These are phyloP conservation scores for Leccinum boreale DNA, from an alignment of 768 basidiomycete genomes.

Conservation along the genomic window DNA sequence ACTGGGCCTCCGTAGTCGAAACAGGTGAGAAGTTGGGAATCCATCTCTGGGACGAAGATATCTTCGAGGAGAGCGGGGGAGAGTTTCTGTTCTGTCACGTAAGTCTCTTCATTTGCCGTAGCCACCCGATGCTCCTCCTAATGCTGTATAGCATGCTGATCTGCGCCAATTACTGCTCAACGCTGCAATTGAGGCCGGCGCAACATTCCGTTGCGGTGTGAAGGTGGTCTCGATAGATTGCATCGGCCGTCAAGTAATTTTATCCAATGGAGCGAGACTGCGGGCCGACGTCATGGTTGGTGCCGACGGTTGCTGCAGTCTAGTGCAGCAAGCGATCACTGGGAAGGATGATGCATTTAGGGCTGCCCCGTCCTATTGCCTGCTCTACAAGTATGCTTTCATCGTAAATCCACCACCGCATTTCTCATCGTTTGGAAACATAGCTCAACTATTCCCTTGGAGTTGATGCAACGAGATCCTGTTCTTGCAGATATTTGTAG, in stretches of 20 bases:
- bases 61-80: slow-evolving; percentile 47
- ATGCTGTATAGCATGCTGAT: slow-evolving; percentile 45
- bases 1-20: slow-evolving; percentile 33
- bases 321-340: slow-evolving; percentile 35
- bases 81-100: slow-evolving; percentile 50
- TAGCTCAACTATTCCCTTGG: slow-evolving; percentile 41
- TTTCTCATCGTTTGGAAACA: neutral
- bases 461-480: slow-evolving; percentile 39
- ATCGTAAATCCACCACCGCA: neutral
- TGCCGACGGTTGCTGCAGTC: slow-evolving; percentile 54
- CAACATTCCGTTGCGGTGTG: slow-evolving; percentile 40
- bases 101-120: slow-evolving; percentile 14
- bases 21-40: slow-evolving; percentile 43
- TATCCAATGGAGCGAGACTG: slow-evolving; percentile 42
- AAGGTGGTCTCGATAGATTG: slow-evolving; percentile 36
- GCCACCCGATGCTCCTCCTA: neutral
- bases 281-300: slow-evolving; percentile 54
- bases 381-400: slow-evolving; percentile 44
- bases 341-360: slow-evolving; percentile 30
- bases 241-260: slow-evolving; percentile 32
- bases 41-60: slow-evolving; percentile 45
- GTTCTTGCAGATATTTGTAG: slow-evolving; percentile 33
- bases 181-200: slow-evolving; percentile 47
- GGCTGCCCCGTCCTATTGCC: slow-evolving; percentile 22
- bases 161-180: slow-evolving; percentile 46